A percentile compares a stretch with the other conserved stretches of the same genome.
Conservation (phyloP, 208 protist species). For the Trypanosoma vivax region DNA sequence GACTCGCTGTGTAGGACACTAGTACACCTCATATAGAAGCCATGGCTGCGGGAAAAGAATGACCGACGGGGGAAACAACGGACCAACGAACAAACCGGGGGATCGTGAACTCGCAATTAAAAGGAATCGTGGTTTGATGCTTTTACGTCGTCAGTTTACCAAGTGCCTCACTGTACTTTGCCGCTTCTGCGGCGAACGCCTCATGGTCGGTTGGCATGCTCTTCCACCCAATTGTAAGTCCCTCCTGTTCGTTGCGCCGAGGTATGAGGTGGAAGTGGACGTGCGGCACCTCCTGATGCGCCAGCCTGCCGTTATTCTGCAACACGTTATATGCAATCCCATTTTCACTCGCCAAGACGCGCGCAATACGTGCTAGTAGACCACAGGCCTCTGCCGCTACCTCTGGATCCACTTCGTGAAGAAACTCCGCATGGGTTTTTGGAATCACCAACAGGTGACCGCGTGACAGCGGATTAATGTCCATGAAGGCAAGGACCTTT, state of each 20-base stretch:
- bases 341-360: conserved; percentile 47
- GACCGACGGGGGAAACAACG: background rate
- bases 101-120: background rate
- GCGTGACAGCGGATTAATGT: conserved; percentile 77
- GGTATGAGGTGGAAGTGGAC: conserved; percentile 94
- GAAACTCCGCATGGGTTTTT: conserved; percentile 64
- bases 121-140: background rate
- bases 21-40: background rate
- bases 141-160: conserved; percentile 36
- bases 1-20: background rate
- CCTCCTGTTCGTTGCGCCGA: conserved; percentile 51
- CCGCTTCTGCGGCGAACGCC: conserved; percentile 57
- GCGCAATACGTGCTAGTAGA: conserved; percentile 47
- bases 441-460: conserved; percentile 85
- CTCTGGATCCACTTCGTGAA: conserved; percentile 73
- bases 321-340: conserved; percentile 86
- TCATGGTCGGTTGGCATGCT: conserved; percentile 48
- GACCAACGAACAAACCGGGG: background rate
- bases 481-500: conserved; percentile 82
- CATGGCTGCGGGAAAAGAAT: too few relatives aligned
- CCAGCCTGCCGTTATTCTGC: conserved; percentile 89
- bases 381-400: conserved; percentile 59
- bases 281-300: conserved; percentile 90
- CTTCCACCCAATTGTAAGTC: conserved; percentile 65
- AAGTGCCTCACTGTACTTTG: conserved; percentile 46